phyloP scores from a whole-genome alignment of 1,284 basidiomycete species.

The Ustilago trichophora region DNA sequence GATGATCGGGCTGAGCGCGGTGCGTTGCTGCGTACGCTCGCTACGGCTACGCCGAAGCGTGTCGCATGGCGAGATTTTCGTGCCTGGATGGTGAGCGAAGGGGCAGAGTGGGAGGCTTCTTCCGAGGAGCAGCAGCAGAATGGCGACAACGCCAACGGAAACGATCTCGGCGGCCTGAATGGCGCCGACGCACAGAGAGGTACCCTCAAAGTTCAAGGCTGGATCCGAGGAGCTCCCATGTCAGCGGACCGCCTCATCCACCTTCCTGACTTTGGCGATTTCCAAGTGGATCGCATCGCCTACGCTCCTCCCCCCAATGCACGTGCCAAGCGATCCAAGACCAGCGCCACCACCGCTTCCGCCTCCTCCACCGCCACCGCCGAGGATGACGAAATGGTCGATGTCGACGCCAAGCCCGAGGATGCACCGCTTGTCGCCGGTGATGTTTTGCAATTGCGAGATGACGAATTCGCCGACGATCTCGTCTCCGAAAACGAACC shows the following conservation, averaged over 20 bases:
- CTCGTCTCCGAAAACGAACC: slow-evolving; percentile 86
- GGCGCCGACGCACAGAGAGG: slow-evolving; percentile 67
- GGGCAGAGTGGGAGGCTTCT: slow-evolving; percentile 58
- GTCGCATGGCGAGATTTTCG: slow-evolving; percentile 84
- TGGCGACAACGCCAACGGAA: slow-evolving; percentile 71
- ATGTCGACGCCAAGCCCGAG: slow-evolving; percentile 20
- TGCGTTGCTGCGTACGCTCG: slow-evolving; percentile 71
- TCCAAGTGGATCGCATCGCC: slow-evolving; percentile 78
- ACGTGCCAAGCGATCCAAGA: slow-evolving; percentile 29
- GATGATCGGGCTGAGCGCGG: slow-evolving; percentile 75
- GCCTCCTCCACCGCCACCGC: slow-evolving; percentile 1
- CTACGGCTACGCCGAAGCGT: slow-evolving; percentile 68
- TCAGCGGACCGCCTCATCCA: slow-evolving; percentile 88
- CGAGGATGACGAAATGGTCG: slow-evolving; percentile 20
- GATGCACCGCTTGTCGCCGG: slow-evolving; percentile 63
- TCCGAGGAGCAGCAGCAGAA: no score
- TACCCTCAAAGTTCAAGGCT: slow-evolving; percentile 79
- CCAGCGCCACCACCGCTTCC: slow-evolving; percentile 28
- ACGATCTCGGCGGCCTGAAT: slow-evolving; percentile 38
- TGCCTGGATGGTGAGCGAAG: slow-evolving; percentile 81
- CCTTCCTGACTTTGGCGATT: slow-evolving; percentile 88
- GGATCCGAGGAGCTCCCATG: slow-evolving; percentile 80
- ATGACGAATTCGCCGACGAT: slow-evolving; percentile 80
- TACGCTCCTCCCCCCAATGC: slow-evolving; percentile 48
- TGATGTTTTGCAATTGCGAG: slow-evolving; percentile 73